Conservation (phyloP, 768 basidiomycete genomes). For the Suillus brevipes region DNA sequence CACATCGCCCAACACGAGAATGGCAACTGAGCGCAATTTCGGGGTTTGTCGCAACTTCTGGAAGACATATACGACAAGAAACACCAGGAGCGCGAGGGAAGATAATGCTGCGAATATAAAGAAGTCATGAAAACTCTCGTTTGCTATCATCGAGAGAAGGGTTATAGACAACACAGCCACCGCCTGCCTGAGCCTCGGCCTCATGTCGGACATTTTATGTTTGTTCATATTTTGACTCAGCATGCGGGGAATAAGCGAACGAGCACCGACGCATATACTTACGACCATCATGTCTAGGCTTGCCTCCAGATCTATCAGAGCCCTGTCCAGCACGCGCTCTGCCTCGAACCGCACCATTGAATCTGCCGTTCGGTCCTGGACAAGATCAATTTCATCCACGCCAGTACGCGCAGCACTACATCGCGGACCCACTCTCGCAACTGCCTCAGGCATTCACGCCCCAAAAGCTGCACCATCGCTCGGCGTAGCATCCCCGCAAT, state of each 20-base stretch:
- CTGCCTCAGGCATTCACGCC: conserved; percentile 30
- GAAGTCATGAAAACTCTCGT: neutral
- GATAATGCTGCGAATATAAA: conserved; percentile 11
- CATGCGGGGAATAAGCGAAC: neutral
- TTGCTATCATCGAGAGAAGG: conserved; percentile 9
- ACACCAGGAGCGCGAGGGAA: conserved; percentile 16
- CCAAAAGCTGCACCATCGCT: conserved; percentile 8
- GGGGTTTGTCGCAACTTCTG: conserved; percentile 24
- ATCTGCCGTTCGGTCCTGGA: conserved; percentile 20
- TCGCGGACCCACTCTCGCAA: conserved; percentile 35
- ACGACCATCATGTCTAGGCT: conserved; percentile 17
- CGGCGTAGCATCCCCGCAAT: conserved; percentile 26
- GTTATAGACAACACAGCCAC: neutral
- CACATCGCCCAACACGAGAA: conserved; percentile 93
- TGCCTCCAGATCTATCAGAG: conserved; percentile 19
- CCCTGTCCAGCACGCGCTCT: conserved; percentile 4
- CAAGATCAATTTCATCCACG: conserved; percentile 26
- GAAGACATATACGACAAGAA: conserved; percentile 15
- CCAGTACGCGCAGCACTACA: conserved; percentile 23
- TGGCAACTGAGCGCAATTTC: conserved; percentile 68
- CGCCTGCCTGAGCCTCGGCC: too few relatives aligned
- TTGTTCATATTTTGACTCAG: neutral
- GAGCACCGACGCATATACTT: neutral
- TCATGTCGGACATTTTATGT: neutral
- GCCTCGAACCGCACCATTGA: conserved; percentile 12